These are phyloP conservation scores for Heterococcus sp. DNA, from an alignment of 108 stramenopile genomes.

Conservation along the genomic window DNA sequence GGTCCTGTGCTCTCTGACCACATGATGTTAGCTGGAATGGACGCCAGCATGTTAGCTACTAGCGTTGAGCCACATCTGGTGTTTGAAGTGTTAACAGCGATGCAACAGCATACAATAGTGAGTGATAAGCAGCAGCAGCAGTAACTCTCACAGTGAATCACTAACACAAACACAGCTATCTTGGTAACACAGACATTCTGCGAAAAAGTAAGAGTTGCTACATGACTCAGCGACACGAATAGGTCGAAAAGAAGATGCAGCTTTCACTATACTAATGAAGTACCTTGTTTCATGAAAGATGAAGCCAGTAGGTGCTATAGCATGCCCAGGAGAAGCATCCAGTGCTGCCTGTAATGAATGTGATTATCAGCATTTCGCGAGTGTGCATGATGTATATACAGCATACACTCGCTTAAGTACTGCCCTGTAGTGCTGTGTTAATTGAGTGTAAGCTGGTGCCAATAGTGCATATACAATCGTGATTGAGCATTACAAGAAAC, in stretches of 20 bases:
- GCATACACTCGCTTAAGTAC: too few species aligned
- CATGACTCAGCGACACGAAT: not conserved
- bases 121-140: not conserved
- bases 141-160: not conserved
- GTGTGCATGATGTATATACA: too few species aligned
- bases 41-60: slow-evolving; percentile 81
- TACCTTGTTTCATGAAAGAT: not conserved
- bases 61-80: slow-evolving; percentile 69
- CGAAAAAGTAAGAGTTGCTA: not conserved
- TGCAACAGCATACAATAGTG: not conserved
- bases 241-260: not conserved
- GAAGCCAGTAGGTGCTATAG: not conserved
- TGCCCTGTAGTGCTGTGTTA: too few species aligned
- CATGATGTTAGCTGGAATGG: slow-evolving; percentile 62
- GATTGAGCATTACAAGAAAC: too few species aligned
- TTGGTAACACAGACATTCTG: not conserved
- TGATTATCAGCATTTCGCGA: too few species aligned
- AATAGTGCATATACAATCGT: too few species aligned
- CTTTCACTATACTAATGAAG: not conserved
- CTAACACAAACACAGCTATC: not conserved
- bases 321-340: too few species aligned
- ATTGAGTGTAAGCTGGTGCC: too few species aligned
- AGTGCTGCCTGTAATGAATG: too few species aligned
- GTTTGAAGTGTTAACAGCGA: not conserved
- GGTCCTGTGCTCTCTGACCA: slow-evolving; percentile 43